Base-by-base conservation (phyloP, 257 asterid genomes). In the Solanum microdontum region DNA sequence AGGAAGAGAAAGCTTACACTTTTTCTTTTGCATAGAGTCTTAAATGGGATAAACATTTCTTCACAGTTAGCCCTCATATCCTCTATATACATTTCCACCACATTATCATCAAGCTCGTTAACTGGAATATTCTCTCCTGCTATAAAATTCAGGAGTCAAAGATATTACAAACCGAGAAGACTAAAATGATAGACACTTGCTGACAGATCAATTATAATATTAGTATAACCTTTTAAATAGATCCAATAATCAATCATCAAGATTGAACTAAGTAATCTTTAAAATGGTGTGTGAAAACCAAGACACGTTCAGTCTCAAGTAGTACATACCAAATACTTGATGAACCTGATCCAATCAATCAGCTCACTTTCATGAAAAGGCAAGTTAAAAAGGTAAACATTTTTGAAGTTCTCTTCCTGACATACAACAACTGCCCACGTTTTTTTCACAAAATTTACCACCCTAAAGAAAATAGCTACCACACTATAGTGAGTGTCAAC, bases 41-140 rank as follows among this genome's bases (percentile, higher is more conserved):
- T 93, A 51, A 92, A 92, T 8, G 92, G 92, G 45, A 85, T 69
- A 87, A 96, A 90, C 14, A 75, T 89, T 51, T 92, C 95, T 90
- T 92, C 93, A 91, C 89, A 90, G 85, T 94, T 92, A 83, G 91
- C 90, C 91, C 87, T 93, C 88, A 87, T 51, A 87, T 95, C 99
- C 26, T 91, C 92, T 88, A 90, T 87, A 87, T 93, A 92, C 91
- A 90, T 87, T 83, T 91, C 91, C 85, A 87, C 95, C 89, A 92
- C 92, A 88, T 92, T 93, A 82, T 90, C 90, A 91, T 94, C 98
- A 72, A 93, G 88, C 86, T 93, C 94, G 87, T 90, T 90, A 88
- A 93, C 10, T 32, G 97, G 91, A 58, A 90, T 89, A 85, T 90
- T 91, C 72, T 92, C 91, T 89, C 99, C 97, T 45, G 97, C 98